Base-by-base conservation (phyloP, 2,329 filamentous ascomycete species). In the Clarireedia sp. region DNA sequence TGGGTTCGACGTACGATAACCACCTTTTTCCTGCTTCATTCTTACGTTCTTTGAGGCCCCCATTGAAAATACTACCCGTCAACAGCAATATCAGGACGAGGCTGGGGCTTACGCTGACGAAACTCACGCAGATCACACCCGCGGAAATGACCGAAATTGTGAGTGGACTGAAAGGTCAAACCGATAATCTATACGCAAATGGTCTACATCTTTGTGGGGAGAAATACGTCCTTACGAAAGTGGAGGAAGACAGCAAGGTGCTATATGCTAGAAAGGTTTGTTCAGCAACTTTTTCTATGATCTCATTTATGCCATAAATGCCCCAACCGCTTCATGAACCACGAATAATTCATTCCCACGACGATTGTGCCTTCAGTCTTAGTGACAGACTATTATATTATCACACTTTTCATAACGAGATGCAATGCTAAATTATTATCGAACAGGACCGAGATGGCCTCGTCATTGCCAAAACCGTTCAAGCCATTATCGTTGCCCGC, bases 401-500 rank as follows among this genome's bases (percentile, higher is more conserved):
- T 33, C 29, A 12, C 29, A 33, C 10, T 9, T 33, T 33, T 33
- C 29, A 14, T 10, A 26, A 10, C 29, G 9, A 33, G 29, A 5
- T 33, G 12, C 4, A 12, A 9, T 33, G 3, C 29, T 33, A 33
- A 33, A 33, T 33, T 33, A 9, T 3, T 33, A 33, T 33, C 51
- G 12, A 48, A 54, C 60, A 89, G 85, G 90, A 88, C 66, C 89
- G 86, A 70, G 82, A 86, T 70, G 94, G 94, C 63, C 74, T 96
- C 67, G 78, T 86, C 69, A 82, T 94, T 66, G 85, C 85, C 74
- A 95, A 95, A 79, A 95, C 92, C 67, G 85, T 80, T 68, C 86
- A 95, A 75, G 89, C 90, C 64, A 85, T 97, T 71, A 82, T 99
- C 70, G 75, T 99, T 70, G 87, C 83, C 64, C 90, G 96, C 78